Base-by-base conservation (phyloP, 805 yeast genomes). In the Saccharomycopsis synnaedendra region DNA sequence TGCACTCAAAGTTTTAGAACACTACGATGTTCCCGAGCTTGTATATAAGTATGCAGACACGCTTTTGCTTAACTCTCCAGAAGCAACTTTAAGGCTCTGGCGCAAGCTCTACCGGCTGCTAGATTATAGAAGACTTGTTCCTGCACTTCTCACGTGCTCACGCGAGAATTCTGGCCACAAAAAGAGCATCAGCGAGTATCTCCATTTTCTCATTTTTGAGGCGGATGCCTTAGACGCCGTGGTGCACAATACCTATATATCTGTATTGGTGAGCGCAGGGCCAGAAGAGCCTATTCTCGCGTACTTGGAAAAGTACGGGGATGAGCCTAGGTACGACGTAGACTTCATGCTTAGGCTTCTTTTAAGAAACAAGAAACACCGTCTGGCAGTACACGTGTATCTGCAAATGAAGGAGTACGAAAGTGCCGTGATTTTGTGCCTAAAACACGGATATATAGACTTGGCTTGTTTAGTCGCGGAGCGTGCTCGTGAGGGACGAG, bases 321-420 rank as follows among this genome's bases (percentile, higher is more conserved):
- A 58, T 3, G 56, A 68, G 29, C 10, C 30, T 2, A 60, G 74
- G 19, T 60, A 59, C 28, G 94, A 89, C 58, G 65, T 78, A 1
- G 87, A 85, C 54, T 85, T 84, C 55, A 74, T 89, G 3, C 61
- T 93, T 33, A 68, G 97, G 47, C 60, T 88, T 32, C 84, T 95
- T 56, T 69, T 84, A 44, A 74, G 72, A 48, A 72, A 74, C 57
- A 61, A 74, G 7, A 78, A 76, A 50, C 67, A 71, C 44, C 76
- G 76, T 51, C 74, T 89, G 1, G 88, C 95, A 0, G 78, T 87
- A 6, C 72, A 75, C 49, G 72, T 93, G n/a, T 78, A 83, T 56
- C 75, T 93, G 1, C 68, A 75, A 44, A 64, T 86, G 62, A 76
- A 72, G 3, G 69, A 84, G 42, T 85, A 72, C 58, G 95, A 87